A percentile compares a stretch with the other conserved stretches of the same genome.
phyloP scores from a whole-genome alignment of 345 rosid genomes.

The Rubroshorea leprosula region DNA sequence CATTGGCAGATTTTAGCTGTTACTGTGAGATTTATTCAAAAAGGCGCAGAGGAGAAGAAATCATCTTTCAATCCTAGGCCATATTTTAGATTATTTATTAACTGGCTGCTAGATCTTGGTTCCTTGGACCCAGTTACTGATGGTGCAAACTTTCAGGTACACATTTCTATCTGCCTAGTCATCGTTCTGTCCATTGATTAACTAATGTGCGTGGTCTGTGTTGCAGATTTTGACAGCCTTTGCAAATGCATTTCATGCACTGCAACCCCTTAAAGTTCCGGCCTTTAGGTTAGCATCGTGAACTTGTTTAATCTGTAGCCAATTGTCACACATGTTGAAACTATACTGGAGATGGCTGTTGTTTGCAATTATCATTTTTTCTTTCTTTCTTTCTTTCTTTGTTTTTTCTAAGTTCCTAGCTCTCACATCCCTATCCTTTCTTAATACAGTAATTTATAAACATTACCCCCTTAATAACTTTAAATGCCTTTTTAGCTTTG shows the following conservation, averaged over 20 bases:
- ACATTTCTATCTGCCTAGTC: conserved; percentile 6
- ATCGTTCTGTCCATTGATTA: not conserved
- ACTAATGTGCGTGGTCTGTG: conserved; percentile 18
- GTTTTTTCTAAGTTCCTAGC: not conserved
- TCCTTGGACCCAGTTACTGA: conserved; percentile 58
- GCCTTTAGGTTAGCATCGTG: conserved; percentile 67
- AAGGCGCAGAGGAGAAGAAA: conserved; percentile 84
- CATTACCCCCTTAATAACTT: too few relatives aligned
- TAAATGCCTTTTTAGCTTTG: conserved; percentile 59
- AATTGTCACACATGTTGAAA: not conserved
- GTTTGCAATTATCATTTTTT: not conserved
- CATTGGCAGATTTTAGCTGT: conserved; percentile 58
- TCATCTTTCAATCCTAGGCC: conserved; percentile 57
- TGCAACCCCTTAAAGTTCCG: conserved; percentile 92
- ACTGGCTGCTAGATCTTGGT: conserved; percentile 72
- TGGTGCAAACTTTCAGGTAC: conserved; percentile 76
- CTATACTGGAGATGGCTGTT: not conserved
- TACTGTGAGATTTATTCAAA: conserved; percentile 69
- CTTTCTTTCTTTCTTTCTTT: not conserved
- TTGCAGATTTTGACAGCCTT: conserved; percentile 78
- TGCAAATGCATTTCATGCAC: conserved; percentile 78
- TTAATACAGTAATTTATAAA: too few relatives aligned
- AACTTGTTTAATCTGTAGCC: conserved; percentile 3
- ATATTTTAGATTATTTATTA: conserved; percentile 69
- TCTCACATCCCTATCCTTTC: too few relatives aligned